A percentile compares a stretch with the other conserved stretches of the same genome.
phyloP scores from a whole-genome alignment of 2,329 filamentous ascomycete species.

The Aspergillus tanneri region DNA sequence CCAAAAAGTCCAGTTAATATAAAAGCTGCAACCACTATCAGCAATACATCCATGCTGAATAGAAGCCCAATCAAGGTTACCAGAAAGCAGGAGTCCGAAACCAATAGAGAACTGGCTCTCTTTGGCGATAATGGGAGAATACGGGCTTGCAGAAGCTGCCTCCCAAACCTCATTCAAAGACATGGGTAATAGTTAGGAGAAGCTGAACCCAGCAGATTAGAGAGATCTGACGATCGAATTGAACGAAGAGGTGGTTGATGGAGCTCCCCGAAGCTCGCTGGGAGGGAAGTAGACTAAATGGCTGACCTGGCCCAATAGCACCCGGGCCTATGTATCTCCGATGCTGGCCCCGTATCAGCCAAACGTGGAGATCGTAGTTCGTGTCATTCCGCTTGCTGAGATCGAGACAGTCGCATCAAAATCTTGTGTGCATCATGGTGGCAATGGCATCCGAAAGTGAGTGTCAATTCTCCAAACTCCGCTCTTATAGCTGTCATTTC shows the following conservation, averaged over 20 bases:
- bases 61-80: constrained; percentile 34
- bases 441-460: constrained; percentile 35
- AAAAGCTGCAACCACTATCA: constrained; percentile 50
- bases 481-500: not conserved
- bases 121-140: constrained; percentile 76
- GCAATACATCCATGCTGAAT: not conserved
- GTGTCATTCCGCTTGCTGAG: constrained; percentile 2
- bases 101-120: constrained; percentile 78
- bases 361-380: constrained; percentile 18
- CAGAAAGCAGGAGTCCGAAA: constrained; percentile 70
- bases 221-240: not conserved
- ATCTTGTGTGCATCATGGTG: constrained; percentile 23
- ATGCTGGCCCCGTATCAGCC: constrained; percentile 19
- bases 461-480: constrained; percentile 8
- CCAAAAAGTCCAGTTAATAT: constrained; percentile 76
- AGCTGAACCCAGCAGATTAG: constrained; percentile 7
- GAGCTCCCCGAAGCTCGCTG: constrained; percentile 13
- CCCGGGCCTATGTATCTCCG: constrained; percentile 27
- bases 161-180: constrained; percentile 90
- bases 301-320: constrained; percentile 23
- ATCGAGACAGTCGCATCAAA: constrained; percentile 4
- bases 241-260: constrained; percentile 4
- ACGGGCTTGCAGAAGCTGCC: constrained; percentile 83
- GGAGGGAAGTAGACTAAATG: not conserved
- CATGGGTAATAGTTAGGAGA: constrained; percentile 35